Evolutionary conservation across 192 early-diverging fungal genomes (phyloP).

Genomic region (Coemansia guatemalensis): DNA sequence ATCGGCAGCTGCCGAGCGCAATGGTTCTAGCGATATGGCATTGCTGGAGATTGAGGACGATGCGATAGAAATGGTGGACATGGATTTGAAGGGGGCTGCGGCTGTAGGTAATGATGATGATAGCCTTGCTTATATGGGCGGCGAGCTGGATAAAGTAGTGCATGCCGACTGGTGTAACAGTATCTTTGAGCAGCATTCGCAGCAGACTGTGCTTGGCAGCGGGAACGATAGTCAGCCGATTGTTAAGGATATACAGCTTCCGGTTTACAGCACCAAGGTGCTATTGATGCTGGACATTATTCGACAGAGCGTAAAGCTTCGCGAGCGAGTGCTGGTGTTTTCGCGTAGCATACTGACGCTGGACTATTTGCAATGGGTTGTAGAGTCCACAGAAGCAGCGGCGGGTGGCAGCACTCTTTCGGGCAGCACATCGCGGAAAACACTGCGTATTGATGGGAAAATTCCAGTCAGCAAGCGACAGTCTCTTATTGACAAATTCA

Average conservation of each 20-base stretch:
- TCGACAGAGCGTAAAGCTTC: conserved; percentile 30
- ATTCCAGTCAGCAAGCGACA: conserved; percentile 55
- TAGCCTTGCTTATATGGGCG: conserved; percentile 1
- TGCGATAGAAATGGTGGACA: neutral
- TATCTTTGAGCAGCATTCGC: conserved; percentile 4
- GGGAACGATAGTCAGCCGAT: neutral
- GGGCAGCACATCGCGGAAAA: neutral
- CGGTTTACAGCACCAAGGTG: conserved; percentile 54
- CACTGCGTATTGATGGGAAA: conserved; percentile 59
- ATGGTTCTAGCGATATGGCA: neutral
- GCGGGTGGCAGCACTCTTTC: neutral
- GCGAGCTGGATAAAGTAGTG: conserved; percentile 6
- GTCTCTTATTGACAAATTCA: conserved; percentile 64
- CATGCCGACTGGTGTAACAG: conserved; percentile 12
- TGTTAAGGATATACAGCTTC: conserved; percentile 12
- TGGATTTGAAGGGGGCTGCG: neutral
- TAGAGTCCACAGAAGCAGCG: conserved; percentile 16
- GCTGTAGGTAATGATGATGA: neutral
- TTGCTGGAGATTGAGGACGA: conserved; percentile 6
- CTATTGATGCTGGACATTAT: conserved; percentile 61
- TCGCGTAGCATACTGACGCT: conserved; percentile 69
- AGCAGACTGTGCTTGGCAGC: neutral
- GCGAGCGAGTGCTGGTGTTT: conserved; percentile 75
- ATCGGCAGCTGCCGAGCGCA: neutral
- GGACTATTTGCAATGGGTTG: conserved; percentile 36